Base-by-base conservation (phyloP, 2,329 filamentous ascomycete genomes). In the Piedraia hortae region DNA sequence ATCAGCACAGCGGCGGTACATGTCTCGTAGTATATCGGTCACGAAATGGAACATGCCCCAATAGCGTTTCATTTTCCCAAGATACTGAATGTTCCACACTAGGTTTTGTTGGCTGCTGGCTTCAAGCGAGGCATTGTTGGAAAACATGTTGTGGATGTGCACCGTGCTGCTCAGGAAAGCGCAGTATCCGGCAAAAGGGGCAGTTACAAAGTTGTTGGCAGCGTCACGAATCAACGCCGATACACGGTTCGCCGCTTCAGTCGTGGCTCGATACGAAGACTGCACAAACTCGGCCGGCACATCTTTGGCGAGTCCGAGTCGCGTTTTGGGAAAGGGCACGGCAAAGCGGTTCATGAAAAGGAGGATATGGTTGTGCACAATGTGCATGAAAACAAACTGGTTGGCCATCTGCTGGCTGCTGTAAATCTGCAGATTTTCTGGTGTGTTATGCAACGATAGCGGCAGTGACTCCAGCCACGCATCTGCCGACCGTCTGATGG, bases 31-130 rank as follows among this genome's bases (percentile, higher is more conserved):
- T 36, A 82, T 85, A 41, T 93, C 80, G 1, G 77, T 70, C 60
- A 93, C 80, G 49, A 78, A 91, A 41, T 90, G 75, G 40, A 93
- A 91, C 71, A 91, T 89, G 28, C 82, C 85, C 85, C 85, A 97
- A 37, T 85, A 80, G 28, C 74, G 74, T 53, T 90, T 91, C 74
- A 93, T 89, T 45, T 75, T 85, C 24, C 71, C 70, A 19, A 97
- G 50, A 36, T 85, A 93, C 37, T 71, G 74, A 35, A 93, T 71
- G 32, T 90, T 93, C 31, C 68, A 73, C 1, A 72, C 66, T 9
- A 91, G 53, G 36, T 90, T 80, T 31, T 67, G 64, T 47, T 88
- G 90, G 5, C 75, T 77, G 5, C 62, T 60, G 7, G 61, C 58
- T 41, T 89, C 74, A 21, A 88, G 57, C 6, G 62, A 51, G 8